These are phyloP conservation scores for Aureobasidium zeae DNA, from an alignment of 2,329 filamentous ascomycete genomes.

Conservation along the genomic window DNA sequence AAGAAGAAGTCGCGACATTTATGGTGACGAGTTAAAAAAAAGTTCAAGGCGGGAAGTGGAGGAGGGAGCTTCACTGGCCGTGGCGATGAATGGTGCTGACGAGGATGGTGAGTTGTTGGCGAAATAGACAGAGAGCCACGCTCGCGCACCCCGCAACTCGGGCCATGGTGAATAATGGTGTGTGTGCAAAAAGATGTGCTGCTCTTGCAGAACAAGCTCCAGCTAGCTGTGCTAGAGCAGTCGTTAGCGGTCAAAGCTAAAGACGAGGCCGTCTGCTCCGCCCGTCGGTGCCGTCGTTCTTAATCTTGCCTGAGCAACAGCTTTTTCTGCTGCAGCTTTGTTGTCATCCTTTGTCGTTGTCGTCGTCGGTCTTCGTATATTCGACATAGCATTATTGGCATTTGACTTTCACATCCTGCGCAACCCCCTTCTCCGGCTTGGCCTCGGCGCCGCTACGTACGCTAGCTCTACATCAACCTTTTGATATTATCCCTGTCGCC, in stretches of 20 bases:
- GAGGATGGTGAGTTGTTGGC: background rate
- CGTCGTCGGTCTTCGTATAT: background rate
- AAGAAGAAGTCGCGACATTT: background rate
- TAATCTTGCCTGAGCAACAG: background rate
- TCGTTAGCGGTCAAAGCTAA: background rate
- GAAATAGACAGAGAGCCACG: too few species aligned
- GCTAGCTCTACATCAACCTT: slow-evolving; percentile 7
- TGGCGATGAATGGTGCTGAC: slow-evolving; percentile 5
- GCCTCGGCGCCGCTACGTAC: slow-evolving; percentile 10
- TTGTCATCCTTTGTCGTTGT: background rate
- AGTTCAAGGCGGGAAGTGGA: background rate
- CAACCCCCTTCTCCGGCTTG: slow-evolving; percentile 5
- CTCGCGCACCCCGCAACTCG: too few species aligned
- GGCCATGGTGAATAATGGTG: slow-evolving; percentile 7
- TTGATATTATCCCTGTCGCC: background rate
- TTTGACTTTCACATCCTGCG: slow-evolving; percentile 12
- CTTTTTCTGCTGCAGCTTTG: background rate
- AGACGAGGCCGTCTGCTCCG: slow-evolving; percentile 1
- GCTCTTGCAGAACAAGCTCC: slow-evolving; percentile 5
- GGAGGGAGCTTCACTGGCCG: too few species aligned
- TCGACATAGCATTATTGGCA: background rate
- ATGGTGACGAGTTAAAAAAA: background rate
- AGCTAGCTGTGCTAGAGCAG: slow-evolving; percentile 3
- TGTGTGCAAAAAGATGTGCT: background rate
- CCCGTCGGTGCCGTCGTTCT: background rate